Evolutionary conservation across 1,284 basidiomycete species (phyloP), one percentile per base, ranked within the genome.

Genomic region (Psilocybe mexicana): DNA sequence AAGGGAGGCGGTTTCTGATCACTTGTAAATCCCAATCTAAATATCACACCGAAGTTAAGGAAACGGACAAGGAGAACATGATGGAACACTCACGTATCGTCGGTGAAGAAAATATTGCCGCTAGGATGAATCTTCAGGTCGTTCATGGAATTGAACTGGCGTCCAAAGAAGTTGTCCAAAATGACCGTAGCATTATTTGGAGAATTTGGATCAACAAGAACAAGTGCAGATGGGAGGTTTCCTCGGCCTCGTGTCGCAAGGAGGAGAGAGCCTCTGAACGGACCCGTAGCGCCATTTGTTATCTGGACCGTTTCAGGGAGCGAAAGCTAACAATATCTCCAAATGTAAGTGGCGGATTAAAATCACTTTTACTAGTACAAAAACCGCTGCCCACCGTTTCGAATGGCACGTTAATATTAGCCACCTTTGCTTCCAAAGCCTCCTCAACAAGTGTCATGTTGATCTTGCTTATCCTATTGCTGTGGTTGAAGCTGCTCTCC

Each of bases 101-200:
- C 57, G 8, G 57, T 58, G 35, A 58, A 58, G 47, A 58, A 58
- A 12, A 58, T 58, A 14, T 58, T 58, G 4, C 57, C 52, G 28
- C 57, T 58, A 2, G 57, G 57, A 42, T 58, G 57, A n/a, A 58
- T 49, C 26, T 58, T 58, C 12, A 58, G 57, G 18, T 58, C 57
- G 12, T 58, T 58, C 57, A 58, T 58, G 4, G 57, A 58, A 25
- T 58, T 36, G 23, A 58, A 58, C 28, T 58, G 57, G 1, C 57
- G 52, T 18, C 36, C 57, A 14, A 58, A 58, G 43, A 58, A 58
- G 18, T 58, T 58, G 11, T 58, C 57, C 6, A 58, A 47, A 6
- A 58, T 24, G 1, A 54, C 57, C 24, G 57, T 58, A 7, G 57
- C 57, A 49, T 58, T 58, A 10, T 58, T 58, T 7, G 57, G 52